Base-by-base conservation (phyloP, 495 filamentous ascomycete genomes). In the Penicillium odoratum region DNA sequence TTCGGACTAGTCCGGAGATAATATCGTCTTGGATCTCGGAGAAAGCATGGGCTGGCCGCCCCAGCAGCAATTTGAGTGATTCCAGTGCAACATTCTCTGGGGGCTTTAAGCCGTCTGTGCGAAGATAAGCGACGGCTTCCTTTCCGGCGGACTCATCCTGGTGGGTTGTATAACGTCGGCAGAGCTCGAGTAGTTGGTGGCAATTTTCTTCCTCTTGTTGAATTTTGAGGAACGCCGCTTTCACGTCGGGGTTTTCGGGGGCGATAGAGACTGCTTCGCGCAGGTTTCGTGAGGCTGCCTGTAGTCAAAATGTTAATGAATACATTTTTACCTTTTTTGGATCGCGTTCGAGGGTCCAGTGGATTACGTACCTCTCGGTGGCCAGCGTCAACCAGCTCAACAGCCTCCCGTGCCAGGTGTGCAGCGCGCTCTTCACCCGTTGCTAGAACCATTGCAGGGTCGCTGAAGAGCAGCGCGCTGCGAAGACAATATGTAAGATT, bases 231-330 rank as follows among this genome's bases (percentile, higher is more conserved):
- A 85, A 78, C 31, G 79, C 80, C 25, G 70, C 73, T 71, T 80
- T 80, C 53, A 88, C 78, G 56, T 76, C 56, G 21, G 70, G 51
- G 62, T 86, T 79, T 3, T 84, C 75, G 25, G 85, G 82, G 15
- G 82, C 81, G 47, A 89, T 73, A n/a, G 79, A 79, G 53, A 81
- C 75, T 25, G 86, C 86, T 74, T 88, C 83, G 69, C 83, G 78
- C 44, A 89, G 74, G 50, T 80, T 81, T 52, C 83, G 76, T 38
- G 80, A 78, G 28, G 81, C 83, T 47, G 80, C 81, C 84, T 87
- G 38, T 28, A 36, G 51, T 43, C 16, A 56, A 30, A 8, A 36
- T 36, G 11, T 33, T 8, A 28, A 21, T 13, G 33, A 48, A 7
- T 40, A 5, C 15, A 13, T 33, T 1, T 3, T 30, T 29, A 7